Base-by-base conservation (phyloP, 139 green algal species). In the Pseudopediastrum boryanum region DNA sequence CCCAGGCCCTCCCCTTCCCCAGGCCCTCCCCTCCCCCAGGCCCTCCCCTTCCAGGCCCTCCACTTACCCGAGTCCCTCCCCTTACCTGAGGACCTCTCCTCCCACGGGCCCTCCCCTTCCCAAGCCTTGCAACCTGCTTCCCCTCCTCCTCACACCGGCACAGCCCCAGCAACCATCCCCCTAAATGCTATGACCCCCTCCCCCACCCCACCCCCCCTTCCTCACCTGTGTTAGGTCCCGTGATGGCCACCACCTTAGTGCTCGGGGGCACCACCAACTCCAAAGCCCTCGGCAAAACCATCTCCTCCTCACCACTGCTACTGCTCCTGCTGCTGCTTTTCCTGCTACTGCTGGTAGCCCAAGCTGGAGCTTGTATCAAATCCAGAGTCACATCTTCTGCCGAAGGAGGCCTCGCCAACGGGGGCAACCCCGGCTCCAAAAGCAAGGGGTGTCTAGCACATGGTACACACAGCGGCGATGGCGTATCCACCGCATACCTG, bases 171-270 rank as follows among this genome's bases (percentile, higher is more conserved):
- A n/a, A n/a, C n/a, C n/a, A n/a, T n/a, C n/a, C n/a, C n/a, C n/a
- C n/a, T n/a, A n/a, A n/a, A n/a, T n/a, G n/a, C n/a, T n/a, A n/a
- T n/a, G n/a, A n/a, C n/a, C n/a, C n/a, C n/a, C n/a, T n/a, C n/a
- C n/a, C n/a, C n/a, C n/a, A n/a, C 23, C 13, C 44, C 48, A 21
- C 12, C 59, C 59, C 25, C 59, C 29, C 23, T 33, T n/a, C 25
- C 59, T 68, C 25, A 62, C 81, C 84, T 2, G 87, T 89, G 77
- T 91, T 91, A 50, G 87, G 87, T 79, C 87, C 87, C 31, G 88
- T 92, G 73, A 92, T 89, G 8, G 88, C 84, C 3, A 92, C 86
- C 41, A 92, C 85, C 4, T 7, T 56, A 25, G 54, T 67, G 12
- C 56, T 66, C 0, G 10, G 2, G 31, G 88, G 86, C 35, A 91